Evolutionary conservation across 2,329 filamentous ascomycete species (phyloP), one percentile per base, ranked within the genome.

Genomic region (Emmonsiellopsis sp.): DNA sequence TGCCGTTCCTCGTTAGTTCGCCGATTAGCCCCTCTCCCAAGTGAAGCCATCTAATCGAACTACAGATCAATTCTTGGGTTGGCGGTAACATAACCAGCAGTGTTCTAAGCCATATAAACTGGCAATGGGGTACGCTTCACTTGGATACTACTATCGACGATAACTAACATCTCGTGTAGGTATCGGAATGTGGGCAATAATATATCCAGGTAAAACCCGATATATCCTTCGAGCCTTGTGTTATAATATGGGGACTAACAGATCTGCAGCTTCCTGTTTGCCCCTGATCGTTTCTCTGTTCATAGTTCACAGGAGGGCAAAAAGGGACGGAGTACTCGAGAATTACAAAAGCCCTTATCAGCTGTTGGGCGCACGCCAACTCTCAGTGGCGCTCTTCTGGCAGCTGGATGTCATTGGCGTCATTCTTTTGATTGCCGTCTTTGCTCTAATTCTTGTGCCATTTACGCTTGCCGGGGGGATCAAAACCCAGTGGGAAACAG

Each of bases 111-210:
- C 63, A 62, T 1, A 79, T 78, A 0, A 76, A 71, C 1, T 85
- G 82, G 82, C 68, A 75, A 54, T 84, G 81, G 80, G 82, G 82
- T 11, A 57, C 35, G 55, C 11, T 34, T 38, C 7, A 7, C 38
- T 38, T 30, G 15, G 34, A 15, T 8, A 13, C 31, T 46, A 35
- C 2, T 20, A 10, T 15, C 20, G 9, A 42, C 8, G 32, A 16
- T 4, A 43, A 11, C 30, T 6, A 16, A 47, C 40, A n/a, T n/a
- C 11, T 7, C n/a, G 16, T 54, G 10, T 20, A 59, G 57, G 57
- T 11, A 74, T 82, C 26, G 82, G 81, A 57, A 84, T 85, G 80
- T 85, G 79, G 74, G 74, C 73, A 46, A 77, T 84, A 57, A 80
- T 84, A 49, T 83, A 80, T 60, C 78, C 81, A 1, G 59, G 64